These are phyloP conservation scores for Colletotrichum lupini DNA, from an alignment of 2,329 filamentous ascomycete genomes.

Conservation along the genomic window DNA sequence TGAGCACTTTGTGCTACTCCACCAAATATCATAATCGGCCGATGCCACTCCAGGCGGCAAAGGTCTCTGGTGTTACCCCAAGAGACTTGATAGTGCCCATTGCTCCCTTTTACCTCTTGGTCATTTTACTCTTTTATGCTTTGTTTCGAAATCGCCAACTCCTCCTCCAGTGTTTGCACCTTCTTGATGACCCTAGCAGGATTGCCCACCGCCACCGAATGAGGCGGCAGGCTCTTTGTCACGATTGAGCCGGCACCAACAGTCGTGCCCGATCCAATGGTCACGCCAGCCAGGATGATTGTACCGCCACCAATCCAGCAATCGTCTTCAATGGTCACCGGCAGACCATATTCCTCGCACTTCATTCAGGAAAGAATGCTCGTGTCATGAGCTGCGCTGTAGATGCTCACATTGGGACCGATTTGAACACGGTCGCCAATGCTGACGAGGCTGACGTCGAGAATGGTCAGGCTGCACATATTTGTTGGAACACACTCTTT, in stretches of 20 bases:
- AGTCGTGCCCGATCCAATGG: slow-evolving; percentile 52
- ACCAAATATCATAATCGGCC: too few relatives aligned
- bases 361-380: slow-evolving; percentile 59
- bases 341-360: slow-evolving; percentile 60
- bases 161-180: slow-evolving; percentile 28
- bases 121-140: neutral
- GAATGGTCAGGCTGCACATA: slow-evolving; percentile 50
- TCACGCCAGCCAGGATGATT: slow-evolving; percentile 54
- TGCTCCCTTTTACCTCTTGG: too few relatives aligned
- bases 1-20: too few relatives aligned
- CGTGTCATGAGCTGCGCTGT: slow-evolving; percentile 62
- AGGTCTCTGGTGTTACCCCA: too few relatives aligned
- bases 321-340: slow-evolving; percentile 59
- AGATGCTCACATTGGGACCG: slow-evolving; percentile 63
- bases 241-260: slow-evolving; percentile 53
- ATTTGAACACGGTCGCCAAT: slow-evolving; percentile 64
- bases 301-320: slow-evolving; percentile 61
- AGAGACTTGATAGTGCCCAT: too few relatives aligned
- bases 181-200: slow-evolving; percentile 48
- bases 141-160: slow-evolving; percentile 9
- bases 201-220: slow-evolving; percentile 49
- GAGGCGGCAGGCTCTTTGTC: slow-evolving; percentile 49
- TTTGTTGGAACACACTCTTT: neutral
- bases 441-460: slow-evolving; percentile 62
- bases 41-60: too few relatives aligned